phyloP scores from a whole-genome alignment of 805 yeast species.

The Candida awuae region DNA sequence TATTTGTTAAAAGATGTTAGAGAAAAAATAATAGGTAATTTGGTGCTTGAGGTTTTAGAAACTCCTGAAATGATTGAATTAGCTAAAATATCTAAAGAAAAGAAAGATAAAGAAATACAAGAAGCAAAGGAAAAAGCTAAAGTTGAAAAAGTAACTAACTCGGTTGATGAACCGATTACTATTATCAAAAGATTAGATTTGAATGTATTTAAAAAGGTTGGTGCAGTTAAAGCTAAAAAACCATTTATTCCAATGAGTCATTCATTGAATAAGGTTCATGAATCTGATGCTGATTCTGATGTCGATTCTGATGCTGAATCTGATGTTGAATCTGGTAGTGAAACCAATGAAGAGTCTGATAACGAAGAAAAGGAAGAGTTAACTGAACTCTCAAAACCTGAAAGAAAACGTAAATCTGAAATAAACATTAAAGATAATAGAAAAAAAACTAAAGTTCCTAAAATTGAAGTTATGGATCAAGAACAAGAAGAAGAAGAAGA shows the following conservation, averaged over 20 bases:
- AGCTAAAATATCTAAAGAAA: slow-evolving; percentile 19
- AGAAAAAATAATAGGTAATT: slow-evolving; percentile 65
- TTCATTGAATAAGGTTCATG: slow-evolving; percentile 36
- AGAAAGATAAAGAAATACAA: slow-evolving; percentile 14
- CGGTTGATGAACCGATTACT: slow-evolving; percentile 3
- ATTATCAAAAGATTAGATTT: slow-evolving; percentile 12
- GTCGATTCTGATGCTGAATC: background rate
- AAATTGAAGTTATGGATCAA: slow-evolving; percentile 19
- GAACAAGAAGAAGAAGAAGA: slow-evolving; percentile 16
- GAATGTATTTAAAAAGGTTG: slow-evolving; percentile 8
- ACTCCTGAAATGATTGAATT: slow-evolving; percentile 37
- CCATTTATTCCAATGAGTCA: slow-evolving; percentile 40
- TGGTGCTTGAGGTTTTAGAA: slow-evolving; percentile 51
- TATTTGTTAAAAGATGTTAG: slow-evolving; percentile 64
- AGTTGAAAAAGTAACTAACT: slow-evolving; percentile 10
- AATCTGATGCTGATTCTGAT: background rate
- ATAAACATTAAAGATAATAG: no score
- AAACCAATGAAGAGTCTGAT: no score
- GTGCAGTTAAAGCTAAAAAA: slow-evolving; percentile 2
- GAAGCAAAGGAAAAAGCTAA: slow-evolving; percentile 8
- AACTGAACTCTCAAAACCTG: no score
- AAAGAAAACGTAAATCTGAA: no score
- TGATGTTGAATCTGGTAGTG: background rate
- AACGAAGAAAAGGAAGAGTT: slow-evolving; percentile 5
- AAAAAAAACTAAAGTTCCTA: no score